Evolutionary conservation across 129 eudicot genomes (phyloP).

Genomic region (Solidago caesia): DNA sequence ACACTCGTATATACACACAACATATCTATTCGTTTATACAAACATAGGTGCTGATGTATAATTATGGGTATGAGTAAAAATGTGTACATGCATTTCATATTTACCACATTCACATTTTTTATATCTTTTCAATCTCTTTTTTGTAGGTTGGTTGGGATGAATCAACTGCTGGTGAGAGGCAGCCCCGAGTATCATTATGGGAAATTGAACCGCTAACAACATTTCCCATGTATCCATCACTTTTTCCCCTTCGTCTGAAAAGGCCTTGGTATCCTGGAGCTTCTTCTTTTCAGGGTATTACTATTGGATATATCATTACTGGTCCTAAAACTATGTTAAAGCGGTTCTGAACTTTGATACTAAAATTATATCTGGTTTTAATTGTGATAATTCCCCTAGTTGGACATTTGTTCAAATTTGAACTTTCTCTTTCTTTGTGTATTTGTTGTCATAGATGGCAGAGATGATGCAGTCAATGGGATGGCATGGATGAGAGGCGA

Average conservation of each 20-base stretch:
- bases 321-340: too few species aligned
- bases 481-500: slow-evolving; percentile 92
- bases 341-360: neutral
- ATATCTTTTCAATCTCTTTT: slow-evolving; percentile 1
- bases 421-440: neutral
- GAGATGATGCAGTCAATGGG: slow-evolving; percentile 68
- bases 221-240: slow-evolving; percentile 96
- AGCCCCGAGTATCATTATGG: slow-evolving; percentile 96
- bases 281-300: slow-evolving; percentile 84
- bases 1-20: neutral
- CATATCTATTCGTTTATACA: neutral
- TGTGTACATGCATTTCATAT: neutral
- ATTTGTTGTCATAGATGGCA: slow-evolving; percentile 46
- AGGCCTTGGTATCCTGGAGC: slow-evolving; percentile 99
- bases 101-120: neutral
- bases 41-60: neutral
- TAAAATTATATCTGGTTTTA: neutral
- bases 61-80: neutral
- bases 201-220: slow-evolving; percentile 97
- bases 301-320: neutral
- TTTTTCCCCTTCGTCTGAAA: slow-evolving; percentile 89
- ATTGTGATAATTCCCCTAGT: neutral
- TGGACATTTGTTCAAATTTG: neutral
- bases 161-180: slow-evolving; percentile 98
- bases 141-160: slow-evolving; percentile 99